phyloP scores from a whole-genome alignment of 1,139 yeast genomes.

The Geotrichum cucujoidarum region DNA sequence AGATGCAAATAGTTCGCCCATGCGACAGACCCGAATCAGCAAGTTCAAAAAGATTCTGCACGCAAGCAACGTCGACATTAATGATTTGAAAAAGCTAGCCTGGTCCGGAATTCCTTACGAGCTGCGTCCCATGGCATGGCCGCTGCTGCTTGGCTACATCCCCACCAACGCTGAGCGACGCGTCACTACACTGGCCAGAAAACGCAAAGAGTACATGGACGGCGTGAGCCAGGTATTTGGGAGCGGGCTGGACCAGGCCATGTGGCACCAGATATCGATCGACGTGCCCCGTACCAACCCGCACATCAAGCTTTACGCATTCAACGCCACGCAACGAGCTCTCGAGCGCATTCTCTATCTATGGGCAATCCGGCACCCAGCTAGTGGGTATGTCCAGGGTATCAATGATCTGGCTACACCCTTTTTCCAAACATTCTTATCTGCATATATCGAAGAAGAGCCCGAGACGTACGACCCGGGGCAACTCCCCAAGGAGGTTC shows the following conservation, averaged over 20 bases:
- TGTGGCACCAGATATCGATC: constrained; percentile 94
- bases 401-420: constrained; percentile 94
- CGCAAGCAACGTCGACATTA: constrained; percentile 56
- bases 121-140: constrained; percentile 85
- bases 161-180: constrained; percentile 83
- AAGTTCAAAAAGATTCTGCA: constrained; percentile 63
- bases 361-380: constrained; percentile 98
- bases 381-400: constrained; percentile 98
- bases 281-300: constrained; percentile 97
- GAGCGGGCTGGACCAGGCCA: constrained; percentile 60
- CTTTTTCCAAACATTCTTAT: constrained; percentile 79
- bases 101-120: constrained; percentile 94
- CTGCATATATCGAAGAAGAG: constrained; percentile 55
- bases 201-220: constrained; percentile 79
- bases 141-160: constrained; percentile 76
- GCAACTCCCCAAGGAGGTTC: constrained; percentile 49
- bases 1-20: constrained; percentile 52
- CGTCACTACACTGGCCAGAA: constrained; percentile 61
- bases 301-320: constrained; percentile 64
- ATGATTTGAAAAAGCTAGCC: constrained; percentile 67
- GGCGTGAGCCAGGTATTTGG: constrained; percentile 61
- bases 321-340: constrained; percentile 63
- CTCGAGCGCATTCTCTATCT: constrained; percentile 76
- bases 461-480: constrained; percentile 58
- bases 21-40: constrained; percentile 55